phyloP scores from a whole-genome alignment of 805 yeast species.

The Limtongia smithiae region DNA sequence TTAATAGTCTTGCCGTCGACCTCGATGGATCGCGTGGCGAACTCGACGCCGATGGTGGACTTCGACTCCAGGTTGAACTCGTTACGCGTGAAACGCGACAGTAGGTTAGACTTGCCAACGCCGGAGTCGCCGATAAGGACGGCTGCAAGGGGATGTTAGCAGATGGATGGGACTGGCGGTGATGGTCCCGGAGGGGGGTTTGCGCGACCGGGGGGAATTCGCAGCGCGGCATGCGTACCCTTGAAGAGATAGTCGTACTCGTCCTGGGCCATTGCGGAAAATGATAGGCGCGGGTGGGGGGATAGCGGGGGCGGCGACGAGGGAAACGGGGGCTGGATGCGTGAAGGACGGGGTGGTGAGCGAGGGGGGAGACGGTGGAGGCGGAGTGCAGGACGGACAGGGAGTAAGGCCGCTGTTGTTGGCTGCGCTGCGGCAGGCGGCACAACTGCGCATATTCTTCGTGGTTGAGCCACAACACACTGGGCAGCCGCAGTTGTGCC shows the following conservation, averaged over 20 bases:
- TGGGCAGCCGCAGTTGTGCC: background rate
- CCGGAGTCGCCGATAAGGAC: slow-evolving; percentile 97
- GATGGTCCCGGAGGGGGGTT: background rate
- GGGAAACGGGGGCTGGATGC: too few relatives aligned
- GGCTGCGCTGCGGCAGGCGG: background rate
- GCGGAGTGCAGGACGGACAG: background rate
- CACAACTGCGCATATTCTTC: too few relatives aligned
- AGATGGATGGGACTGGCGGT: background rate
- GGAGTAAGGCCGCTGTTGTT: background rate
- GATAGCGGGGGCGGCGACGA: background rate
- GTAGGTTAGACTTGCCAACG: slow-evolving; percentile 91
- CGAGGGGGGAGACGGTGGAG: background rate
- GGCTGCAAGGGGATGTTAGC: slow-evolving; percentile 42
- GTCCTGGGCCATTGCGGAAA: slow-evolving; percentile 41
- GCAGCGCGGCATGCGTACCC: slow-evolving; percentile 32
- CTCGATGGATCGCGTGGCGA: slow-evolving; percentile 92
- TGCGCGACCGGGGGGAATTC: background rate
- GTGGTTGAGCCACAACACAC: too few relatives aligned
- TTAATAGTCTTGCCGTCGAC: slow-evolving; percentile 94
- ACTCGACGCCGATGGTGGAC: slow-evolving; percentile 96
- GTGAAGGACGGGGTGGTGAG: background rate
- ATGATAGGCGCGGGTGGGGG: background rate
- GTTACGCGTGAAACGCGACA: slow-evolving; percentile 90
- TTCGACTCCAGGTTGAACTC: slow-evolving; percentile 93
- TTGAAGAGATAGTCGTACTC: slow-evolving; percentile 92